Conservation (phyloP, 163 green algal genomes). For the Chlamydomonas reinhardtii region DNA sequence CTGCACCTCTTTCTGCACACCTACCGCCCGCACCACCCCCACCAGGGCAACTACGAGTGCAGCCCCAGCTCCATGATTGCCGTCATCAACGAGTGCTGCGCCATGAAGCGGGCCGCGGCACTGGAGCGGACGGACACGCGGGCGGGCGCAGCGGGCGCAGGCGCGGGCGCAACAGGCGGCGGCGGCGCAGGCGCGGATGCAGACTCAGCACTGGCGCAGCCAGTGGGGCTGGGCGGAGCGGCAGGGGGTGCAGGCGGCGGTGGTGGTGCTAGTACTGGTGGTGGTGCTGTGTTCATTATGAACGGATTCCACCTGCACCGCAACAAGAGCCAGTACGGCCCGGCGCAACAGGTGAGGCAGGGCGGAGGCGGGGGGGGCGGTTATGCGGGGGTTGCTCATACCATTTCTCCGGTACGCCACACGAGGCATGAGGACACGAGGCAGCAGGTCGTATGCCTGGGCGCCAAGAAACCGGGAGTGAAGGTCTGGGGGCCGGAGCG, state of each 20-base stretch:
- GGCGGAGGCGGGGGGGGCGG: no score
- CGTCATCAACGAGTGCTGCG: conserved; percentile 39
- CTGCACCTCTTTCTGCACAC: no score
- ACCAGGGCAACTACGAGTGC: conserved; percentile 57
- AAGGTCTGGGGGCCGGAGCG: no score
- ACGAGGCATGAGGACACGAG: no score
- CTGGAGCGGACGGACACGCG: not conserved
- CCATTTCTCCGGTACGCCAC: no score
- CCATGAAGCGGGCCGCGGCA: not conserved
- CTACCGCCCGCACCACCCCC: no score
- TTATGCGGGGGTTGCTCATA: no score
- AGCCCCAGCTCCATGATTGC: conserved; percentile 30
- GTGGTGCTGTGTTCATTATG: conserved; percentile 34
- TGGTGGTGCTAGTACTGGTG: not conserved
- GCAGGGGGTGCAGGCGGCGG: not conserved
- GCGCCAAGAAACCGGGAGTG: no score
- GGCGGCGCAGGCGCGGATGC: not conserved
- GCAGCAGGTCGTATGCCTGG: no score
- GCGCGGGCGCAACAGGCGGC: not conserved
- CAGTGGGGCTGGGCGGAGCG: no score
- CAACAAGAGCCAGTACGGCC: conserved; percentile 52
- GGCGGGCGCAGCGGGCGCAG: no score
- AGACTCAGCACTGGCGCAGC: no score
- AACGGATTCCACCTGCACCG: conserved; percentile 56
- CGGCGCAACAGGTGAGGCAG: conserved; percentile 46